A percentile compares a stretch with the other conserved stretches of the same genome.
phyloP scores from a whole-genome alignment of 2,329 filamentous ascomycete genomes.

The Chrysoporthe puriensis region DNA sequence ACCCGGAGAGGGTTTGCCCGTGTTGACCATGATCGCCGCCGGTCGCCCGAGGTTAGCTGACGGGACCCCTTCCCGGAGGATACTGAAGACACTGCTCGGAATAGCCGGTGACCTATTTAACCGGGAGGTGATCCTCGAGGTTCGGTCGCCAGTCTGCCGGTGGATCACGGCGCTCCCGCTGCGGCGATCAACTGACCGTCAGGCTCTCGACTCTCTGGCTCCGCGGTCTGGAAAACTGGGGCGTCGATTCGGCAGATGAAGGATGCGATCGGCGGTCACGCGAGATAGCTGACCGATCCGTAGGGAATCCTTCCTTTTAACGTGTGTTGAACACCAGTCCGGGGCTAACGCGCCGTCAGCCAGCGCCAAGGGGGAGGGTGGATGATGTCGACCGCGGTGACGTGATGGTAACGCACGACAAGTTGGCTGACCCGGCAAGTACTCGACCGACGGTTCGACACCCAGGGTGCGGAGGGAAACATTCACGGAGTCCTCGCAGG shows the following conservation, averaged over 20 bases:
- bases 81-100: background rate
- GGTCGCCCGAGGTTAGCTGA: background rate
- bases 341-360: background rate
- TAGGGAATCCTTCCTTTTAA: background rate
- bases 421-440: too few species aligned
- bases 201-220: background rate
- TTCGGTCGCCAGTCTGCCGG: background rate
- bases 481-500: conserved; percentile 8
- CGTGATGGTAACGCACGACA: too few species aligned
- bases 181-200: background rate
- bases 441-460: background rate
- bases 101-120: background rate
- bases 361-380: too few species aligned
- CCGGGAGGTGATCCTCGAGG: background rate
- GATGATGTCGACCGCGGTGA: background rate
- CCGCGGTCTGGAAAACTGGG: background rate
- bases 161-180: background rate
- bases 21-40: conserved; percentile 27
- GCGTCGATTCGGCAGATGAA: background rate
- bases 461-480: background rate
- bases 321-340: background rate
- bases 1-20: conserved; percentile 29
- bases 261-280: background rate
- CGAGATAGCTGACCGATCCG: background rate
- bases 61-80: background rate